phyloP scores from a whole-genome alignment of 352 stramenopile species.

The Phytophthora ramorum region DNA sequence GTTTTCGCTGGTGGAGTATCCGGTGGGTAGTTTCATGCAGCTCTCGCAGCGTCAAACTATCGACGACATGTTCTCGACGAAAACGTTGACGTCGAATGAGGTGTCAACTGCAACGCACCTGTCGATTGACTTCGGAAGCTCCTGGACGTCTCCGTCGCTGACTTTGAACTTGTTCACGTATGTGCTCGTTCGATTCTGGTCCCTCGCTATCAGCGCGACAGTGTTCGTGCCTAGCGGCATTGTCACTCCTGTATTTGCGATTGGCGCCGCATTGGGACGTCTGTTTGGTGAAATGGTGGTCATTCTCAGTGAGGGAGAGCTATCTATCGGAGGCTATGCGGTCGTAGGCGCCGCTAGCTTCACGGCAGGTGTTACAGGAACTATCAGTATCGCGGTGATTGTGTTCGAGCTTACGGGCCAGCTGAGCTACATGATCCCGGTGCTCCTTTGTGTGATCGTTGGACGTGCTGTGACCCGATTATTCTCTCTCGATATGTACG shows the following conservation, averaged over 20 bases:
- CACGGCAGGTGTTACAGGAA: slow-evolving; percentile 81
- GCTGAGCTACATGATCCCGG: slow-evolving; percentile 90
- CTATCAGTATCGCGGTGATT: slow-evolving; percentile 84
- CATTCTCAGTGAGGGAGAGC: slow-evolving; percentile 52
- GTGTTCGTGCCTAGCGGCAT: slow-evolving; percentile 91
- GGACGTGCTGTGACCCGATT: slow-evolving; percentile 68
- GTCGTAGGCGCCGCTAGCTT: slow-evolving; percentile 86
- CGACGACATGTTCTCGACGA: slow-evolving; percentile 88
- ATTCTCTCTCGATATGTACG: slow-evolving; percentile 87
- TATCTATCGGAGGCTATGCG: slow-evolving; percentile 75
- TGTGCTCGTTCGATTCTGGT: slow-evolving; percentile 78
- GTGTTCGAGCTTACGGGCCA: slow-evolving; percentile 91
- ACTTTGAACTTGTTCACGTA: slow-evolving; percentile 75
- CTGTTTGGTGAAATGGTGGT: slow-evolving; percentile 90
- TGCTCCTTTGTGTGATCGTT: slow-evolving; percentile 83
- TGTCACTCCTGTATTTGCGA: slow-evolving; percentile 92
- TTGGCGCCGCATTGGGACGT: slow-evolving; percentile 87
- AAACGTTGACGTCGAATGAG: slow-evolving; percentile 52
- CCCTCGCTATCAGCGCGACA: slow-evolving; percentile 76
- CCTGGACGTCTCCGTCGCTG: slow-evolving; percentile 71
- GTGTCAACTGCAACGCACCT: slow-evolving; percentile 37
- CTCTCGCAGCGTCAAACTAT: slow-evolving; percentile 80
- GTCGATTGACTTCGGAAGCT: slow-evolving; percentile 50
- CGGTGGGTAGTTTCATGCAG: slow-evolving; percentile 83
- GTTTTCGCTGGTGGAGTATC: slow-evolving; percentile 76